phyloP scores from a whole-genome alignment of 23 red algal genomes.

The Agarophyton chilense region DNA sequence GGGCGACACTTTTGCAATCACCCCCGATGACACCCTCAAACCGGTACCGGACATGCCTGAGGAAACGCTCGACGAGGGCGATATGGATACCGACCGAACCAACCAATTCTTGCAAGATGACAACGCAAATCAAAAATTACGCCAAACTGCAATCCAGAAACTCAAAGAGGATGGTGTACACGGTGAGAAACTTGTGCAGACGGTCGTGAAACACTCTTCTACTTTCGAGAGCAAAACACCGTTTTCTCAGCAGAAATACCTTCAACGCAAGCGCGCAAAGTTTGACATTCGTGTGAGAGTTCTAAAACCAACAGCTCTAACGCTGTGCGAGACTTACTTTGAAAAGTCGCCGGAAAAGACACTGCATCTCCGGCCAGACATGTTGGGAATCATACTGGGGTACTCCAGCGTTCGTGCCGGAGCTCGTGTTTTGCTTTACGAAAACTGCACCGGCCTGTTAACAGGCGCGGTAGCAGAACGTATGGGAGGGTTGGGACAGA shows the following conservation, averaged over 20 bases:
- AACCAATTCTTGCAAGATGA: conserved; percentile 62
- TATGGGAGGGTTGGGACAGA: conserved; percentile 38
- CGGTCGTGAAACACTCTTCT: conserved; percentile 37
- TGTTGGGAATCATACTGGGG: conserved; percentile 54
- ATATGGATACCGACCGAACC: conserved; percentile 44
- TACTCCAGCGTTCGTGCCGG: conserved; percentile 67
- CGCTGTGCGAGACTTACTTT: conserved; percentile 63
- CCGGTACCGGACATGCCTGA: conserved; percentile 30
- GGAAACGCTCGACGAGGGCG: neutral
- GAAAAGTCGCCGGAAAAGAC: conserved; percentile 56
- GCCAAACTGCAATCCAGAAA: conserved; percentile 21
- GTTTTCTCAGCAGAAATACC: conserved; percentile 70
- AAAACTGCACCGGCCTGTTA: conserved; percentile 66
- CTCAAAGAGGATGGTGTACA: conserved; percentile 53
- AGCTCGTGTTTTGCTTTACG: conserved; percentile 45
- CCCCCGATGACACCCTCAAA: conserved; percentile 7
- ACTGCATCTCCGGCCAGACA: conserved; percentile 59
- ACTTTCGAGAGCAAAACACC: conserved; percentile 64
- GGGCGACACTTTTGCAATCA: conserved; percentile 52
- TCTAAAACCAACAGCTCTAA: conserved; percentile 50
- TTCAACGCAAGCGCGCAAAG: conserved; percentile 62
- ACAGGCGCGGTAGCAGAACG: conserved; percentile 59
- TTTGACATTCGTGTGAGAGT: conserved; percentile 66
- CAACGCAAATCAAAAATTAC: conserved; percentile 57
- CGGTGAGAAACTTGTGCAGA: conserved; percentile 57